These are phyloP conservation scores for Primulina tabacum DNA, from an alignment of 257 asterid genomes.

Conservation along the genomic window DNA sequence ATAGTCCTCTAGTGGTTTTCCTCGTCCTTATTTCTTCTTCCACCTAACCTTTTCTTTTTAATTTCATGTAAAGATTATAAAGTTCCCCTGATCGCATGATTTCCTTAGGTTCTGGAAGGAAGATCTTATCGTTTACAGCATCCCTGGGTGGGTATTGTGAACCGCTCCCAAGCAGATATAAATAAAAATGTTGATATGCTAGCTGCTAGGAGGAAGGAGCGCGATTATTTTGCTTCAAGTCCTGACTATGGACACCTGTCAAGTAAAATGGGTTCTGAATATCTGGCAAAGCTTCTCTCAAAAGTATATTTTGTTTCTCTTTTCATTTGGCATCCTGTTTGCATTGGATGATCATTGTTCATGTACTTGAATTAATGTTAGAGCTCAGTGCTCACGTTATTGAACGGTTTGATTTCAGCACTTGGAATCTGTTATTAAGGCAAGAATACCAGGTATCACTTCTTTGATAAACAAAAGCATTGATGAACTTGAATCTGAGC, in stretches of 20 bases:
- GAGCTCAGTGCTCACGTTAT: conserved; percentile 18
- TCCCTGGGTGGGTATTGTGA: conserved; percentile 96
- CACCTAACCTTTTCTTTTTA: background rate
- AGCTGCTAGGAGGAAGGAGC: conserved; percentile 71
- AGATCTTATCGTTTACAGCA: conserved; percentile 79
- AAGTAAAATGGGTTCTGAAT: conserved; percentile 87
- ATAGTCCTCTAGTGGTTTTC: too few species aligned
- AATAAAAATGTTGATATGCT: conserved; percentile 75
- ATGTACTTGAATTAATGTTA: background rate
- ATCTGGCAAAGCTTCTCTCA: conserved; percentile 93
- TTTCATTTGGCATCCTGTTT: conserved; percentile 8
- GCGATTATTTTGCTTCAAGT: conserved; percentile 79
- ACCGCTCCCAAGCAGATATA: conserved; percentile 92
- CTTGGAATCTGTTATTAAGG: conserved; percentile 74
- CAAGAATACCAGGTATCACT: conserved; percentile 82
- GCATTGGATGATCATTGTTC: background rate
- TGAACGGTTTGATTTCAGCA: conserved; percentile 54
- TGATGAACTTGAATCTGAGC: conserved; percentile 93
- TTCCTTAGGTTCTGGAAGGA: conserved; percentile 78
- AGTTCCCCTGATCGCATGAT: background rate
- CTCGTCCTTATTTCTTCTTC: too few species aligned
- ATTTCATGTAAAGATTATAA: background rate
- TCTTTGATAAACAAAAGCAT: conserved; percentile 77
- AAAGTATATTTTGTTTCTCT: conserved; percentile 40
- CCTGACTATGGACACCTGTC: conserved; percentile 84